Base-by-base conservation (phyloP, 768 basidiomycete genomes). In the Lactarius tabidus region DNA sequence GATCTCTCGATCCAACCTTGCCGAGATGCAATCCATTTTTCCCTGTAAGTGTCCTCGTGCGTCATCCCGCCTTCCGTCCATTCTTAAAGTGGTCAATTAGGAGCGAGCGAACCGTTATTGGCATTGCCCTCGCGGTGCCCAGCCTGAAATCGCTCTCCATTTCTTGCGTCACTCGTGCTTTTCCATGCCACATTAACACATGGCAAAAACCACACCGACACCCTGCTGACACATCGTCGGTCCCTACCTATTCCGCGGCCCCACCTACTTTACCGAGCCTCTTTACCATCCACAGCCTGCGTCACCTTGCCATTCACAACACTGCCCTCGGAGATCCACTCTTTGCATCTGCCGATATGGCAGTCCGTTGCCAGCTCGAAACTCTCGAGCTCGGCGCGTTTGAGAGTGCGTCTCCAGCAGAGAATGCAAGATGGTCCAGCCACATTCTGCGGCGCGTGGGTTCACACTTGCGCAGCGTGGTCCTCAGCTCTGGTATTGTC, bases 71-170 rank as follows among this genome's bases (percentile, higher is more conserved):
- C 36, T 48, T 54, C 51, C 48, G 48, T 51, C 1, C 51, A 62
- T 66, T 23, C 41, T 56, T 45, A 66, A 31, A 26, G 48, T 6
- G 9, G 4, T 23, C 26, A 12, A 33, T 36, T 36, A 67, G 66
- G 64, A 70, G 60, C 41, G 69, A 70, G 57, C 63, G 57, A 53
- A 65, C 62, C 33, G 58, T 57, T 52, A 58, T 64, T 31, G 67
- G 39, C 52, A 54, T 70, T 26, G 63, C 69, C 51, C 69, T 62
- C 26, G 51, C 69, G 10, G 31, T 68, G 4, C 69, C 69, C 15
- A 60, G 52, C 31, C 69, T 70, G 2, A 60, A 65, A 48, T 48
- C 56, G 18, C 69, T 70, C 54, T 65, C 69, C 63, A 59, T 70
- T 62, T 43, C 60, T 7, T 60, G 67, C 33, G 45, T 70, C n/a